Evolutionary conservation across 2,329 filamentous ascomycete species (phyloP).

Genomic region (Ramularia endophylla): DNA sequence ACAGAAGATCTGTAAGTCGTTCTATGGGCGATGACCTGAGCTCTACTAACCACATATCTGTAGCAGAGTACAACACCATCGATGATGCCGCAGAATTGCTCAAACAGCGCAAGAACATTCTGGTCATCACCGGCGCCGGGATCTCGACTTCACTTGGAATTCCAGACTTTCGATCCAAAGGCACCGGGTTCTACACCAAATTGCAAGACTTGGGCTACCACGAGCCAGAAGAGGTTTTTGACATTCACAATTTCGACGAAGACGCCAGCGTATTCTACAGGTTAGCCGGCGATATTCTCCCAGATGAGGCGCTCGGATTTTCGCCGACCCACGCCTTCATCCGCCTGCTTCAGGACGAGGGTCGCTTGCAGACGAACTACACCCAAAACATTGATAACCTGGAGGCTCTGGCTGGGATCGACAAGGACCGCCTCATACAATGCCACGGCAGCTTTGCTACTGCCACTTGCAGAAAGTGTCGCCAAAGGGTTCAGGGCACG

Average conservation of each 20-base stretch:
- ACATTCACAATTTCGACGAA: constrained; percentile 77
- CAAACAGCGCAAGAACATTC: constrained; percentile 69
- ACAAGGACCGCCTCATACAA: constrained; percentile 77
- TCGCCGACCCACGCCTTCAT: constrained; percentile 96
- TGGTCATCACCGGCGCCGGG: constrained; percentile 90
- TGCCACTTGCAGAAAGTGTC: constrained; percentile 80
- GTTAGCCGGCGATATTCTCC: constrained; percentile 84
- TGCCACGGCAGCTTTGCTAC: constrained; percentile 96
- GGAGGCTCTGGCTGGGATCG: constrained; percentile 78
- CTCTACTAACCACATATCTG: too few relatives aligned
- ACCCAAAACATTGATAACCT: constrained; percentile 38
- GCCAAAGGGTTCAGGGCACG: constrained; percentile 66
- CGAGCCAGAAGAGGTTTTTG: constrained; percentile 93
- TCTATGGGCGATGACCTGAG: too few relatives aligned
- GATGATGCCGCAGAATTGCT: constrained; percentile 81
- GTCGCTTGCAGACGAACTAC: constrained; percentile 59
- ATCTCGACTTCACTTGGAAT: constrained; percentile 97
- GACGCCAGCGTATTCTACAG: constrained; percentile 89
- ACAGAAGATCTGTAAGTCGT: constrained; percentile 55
- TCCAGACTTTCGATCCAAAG: constrained; percentile 92
- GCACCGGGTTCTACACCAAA: constrained; percentile 84
- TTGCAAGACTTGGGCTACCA: constrained; percentile 68
- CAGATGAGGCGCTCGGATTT: constrained; percentile 64
- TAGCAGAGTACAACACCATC: constrained; percentile 68
- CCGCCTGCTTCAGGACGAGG: constrained; percentile 75